Evolutionary conservation across 2,329 filamentous ascomycete species (phyloP).

Genomic region (Ilyonectria sp.): DNA sequence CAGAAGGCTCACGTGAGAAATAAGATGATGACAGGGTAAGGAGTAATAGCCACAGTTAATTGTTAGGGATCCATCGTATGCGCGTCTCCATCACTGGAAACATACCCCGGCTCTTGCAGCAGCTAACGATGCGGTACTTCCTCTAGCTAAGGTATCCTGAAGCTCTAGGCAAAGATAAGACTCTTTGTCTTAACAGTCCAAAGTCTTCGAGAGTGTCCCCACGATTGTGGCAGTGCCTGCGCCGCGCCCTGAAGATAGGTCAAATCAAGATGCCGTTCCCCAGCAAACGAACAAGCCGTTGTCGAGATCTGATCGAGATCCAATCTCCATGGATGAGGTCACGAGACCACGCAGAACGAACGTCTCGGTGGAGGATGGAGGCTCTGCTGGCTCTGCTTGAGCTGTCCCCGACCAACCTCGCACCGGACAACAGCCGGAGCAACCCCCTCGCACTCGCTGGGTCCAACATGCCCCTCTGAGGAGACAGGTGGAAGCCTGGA

Average conservation of each 20-base stretch:
- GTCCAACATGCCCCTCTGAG: not conserved
- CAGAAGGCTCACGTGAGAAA: constrained; percentile 29
- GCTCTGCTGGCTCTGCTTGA: constrained; percentile 18
- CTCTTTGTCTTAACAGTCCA: constrained; percentile 39
- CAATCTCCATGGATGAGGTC: constrained; percentile 38
- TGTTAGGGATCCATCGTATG: constrained; percentile 13
- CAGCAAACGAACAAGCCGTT: constrained; percentile 21
- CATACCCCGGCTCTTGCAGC: constrained; percentile 26
- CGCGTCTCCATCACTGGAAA: not conserved
- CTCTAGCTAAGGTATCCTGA: constrained; percentile 41
- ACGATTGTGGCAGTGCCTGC: constrained; percentile 46
- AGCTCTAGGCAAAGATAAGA: constrained; percentile 39
- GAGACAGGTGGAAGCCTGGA: not conserved
- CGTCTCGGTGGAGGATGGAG: constrained; percentile 15
- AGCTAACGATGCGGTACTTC: constrained; percentile 39
- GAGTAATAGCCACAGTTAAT: not conserved
- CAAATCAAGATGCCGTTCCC: constrained; percentile 25
- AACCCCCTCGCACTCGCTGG: not conserved
- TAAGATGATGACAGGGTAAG: constrained; percentile 27
- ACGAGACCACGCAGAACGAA: constrained; percentile 33
- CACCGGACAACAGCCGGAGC: not conserved
- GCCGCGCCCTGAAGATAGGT: constrained; percentile 38
- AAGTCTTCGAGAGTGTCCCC: constrained; percentile 28
- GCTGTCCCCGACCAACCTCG: not conserved
- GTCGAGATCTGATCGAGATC: constrained; percentile 43